phyloP scores from a whole-genome alignment of 2,329 filamentous ascomycete species.

The Ploettnerulaceae sp. region DNA sequence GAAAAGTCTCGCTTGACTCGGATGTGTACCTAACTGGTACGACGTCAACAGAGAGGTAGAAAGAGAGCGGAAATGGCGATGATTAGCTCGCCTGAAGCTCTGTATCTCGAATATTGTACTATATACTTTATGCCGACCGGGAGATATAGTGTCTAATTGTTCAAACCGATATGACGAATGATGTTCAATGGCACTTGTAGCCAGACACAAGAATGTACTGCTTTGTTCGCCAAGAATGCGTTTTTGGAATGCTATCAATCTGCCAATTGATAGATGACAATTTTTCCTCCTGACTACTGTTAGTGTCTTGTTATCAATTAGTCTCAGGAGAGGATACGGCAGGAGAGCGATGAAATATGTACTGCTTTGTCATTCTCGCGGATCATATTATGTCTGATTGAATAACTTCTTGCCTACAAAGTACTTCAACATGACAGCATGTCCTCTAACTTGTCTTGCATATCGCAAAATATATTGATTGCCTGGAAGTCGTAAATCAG shows the following conservation, averaged over 20 bases:
- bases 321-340: neutral
- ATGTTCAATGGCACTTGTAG: too few species aligned
- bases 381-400: neutral
- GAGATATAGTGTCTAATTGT: too few species aligned
- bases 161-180: too few species aligned
- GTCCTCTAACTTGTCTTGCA: conserved; percentile 48
- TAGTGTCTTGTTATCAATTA: conserved; percentile 14
- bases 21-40: too few species aligned
- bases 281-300: too few species aligned
- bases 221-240: conserved; percentile 15
- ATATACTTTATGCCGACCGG: too few species aligned
- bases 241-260: conserved; percentile 14
- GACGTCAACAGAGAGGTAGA: too few species aligned
- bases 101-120: too few species aligned
- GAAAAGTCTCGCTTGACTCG: too few species aligned
- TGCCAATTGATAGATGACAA: conserved; percentile 18
- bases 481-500: conserved; percentile 39
- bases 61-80: too few species aligned
- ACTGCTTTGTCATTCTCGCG: neutral
- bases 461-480: conserved; percentile 53
- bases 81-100: too few species aligned
- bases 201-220: conserved; percentile 13
- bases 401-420: neutral
- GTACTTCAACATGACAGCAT: conserved; percentile 20
- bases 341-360: neutral